Percentiles rank a stretch among this genome's conserved stretches.
Evolutionary conservation across 2,329 filamentous ascomycete species (phyloP).

Genomic region (Leptographium wingfieldii): DNA sequence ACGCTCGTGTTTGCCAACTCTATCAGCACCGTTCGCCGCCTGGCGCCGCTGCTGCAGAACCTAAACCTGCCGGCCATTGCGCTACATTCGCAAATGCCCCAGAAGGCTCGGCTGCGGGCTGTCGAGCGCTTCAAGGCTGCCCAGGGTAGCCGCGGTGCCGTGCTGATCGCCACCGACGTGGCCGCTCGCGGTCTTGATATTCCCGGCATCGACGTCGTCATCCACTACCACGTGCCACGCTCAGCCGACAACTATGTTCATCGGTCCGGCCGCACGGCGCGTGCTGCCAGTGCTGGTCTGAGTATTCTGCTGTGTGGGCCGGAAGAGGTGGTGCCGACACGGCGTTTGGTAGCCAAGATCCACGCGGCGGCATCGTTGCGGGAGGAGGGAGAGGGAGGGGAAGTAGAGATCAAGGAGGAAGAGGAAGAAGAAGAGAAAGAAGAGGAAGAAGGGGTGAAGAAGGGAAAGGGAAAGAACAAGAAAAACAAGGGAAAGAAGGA

Average conservation of each 20-base stretch:
- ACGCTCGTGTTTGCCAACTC: conserved; percentile 93
- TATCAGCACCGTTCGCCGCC: conserved; percentile 77
- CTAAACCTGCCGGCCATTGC: conserved; percentile 64
- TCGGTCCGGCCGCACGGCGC: conserved; percentile 84
- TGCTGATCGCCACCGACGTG: conserved; percentile 87
- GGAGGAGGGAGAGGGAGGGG: neutral
- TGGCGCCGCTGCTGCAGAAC: conserved; percentile 73
- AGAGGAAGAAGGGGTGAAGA: conserved; percentile 26
- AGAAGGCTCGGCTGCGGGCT: conserved; percentile 88
- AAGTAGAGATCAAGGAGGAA: neutral
- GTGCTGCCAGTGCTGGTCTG: conserved; percentile 62
- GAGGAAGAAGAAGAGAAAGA: conserved; percentile 14
- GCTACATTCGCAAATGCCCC: conserved; percentile 87
- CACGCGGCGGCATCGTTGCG: conserved; percentile 42
- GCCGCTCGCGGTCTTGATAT: conserved; percentile 92
- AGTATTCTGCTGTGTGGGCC: conserved; percentile 84
- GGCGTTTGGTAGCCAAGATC: conserved; percentile 76
- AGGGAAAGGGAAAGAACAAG: neutral
- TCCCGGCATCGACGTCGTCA: conserved; percentile 71
- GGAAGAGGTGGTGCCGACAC: conserved; percentile 77
- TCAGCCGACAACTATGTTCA: conserved; percentile 91
- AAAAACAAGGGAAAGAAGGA: neutral
- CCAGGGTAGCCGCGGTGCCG: conserved; percentile 39
- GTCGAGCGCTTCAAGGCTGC: conserved; percentile 75
- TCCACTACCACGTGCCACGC: conserved; percentile 92